A percentile compares a stretch with the other conserved stretches of the same genome.
Conservation (phyloP, 345 rosid species). For the Boechera stricta region DNA sequence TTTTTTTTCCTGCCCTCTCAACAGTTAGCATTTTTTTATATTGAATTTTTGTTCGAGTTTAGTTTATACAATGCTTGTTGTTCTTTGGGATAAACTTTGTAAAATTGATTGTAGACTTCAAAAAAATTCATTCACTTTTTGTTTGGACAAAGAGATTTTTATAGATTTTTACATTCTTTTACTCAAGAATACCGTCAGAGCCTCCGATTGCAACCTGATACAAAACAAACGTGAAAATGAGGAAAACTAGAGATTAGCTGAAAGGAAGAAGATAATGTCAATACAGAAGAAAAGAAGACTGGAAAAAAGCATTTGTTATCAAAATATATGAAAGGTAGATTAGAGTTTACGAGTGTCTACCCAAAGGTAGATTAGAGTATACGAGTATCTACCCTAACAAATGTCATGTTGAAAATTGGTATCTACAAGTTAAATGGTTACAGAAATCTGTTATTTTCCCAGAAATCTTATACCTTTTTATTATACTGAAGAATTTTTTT, state of each 20-base stretch:
- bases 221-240: slow-evolving; percentile 3
- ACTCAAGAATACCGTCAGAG: slow-evolving; percentile 59
- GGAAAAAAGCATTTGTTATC: not conserved
- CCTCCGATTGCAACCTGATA: slow-evolving; percentile 80
- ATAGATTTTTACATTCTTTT: no score
- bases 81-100: no score
- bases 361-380: not conserved
- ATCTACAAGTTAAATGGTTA: not conserved
- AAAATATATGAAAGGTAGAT: not conserved
- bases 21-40: no score
- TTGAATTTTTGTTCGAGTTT: no score
- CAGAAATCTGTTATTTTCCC: not conserved
- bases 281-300: not conserved
- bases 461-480: not conserved
- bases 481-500: not conserved
- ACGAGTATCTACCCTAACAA: not conserved
- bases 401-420: not conserved
- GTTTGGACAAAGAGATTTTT: no score
- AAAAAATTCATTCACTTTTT: no score
- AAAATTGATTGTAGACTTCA: no score
- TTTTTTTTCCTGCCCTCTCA: no score
- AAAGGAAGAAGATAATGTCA: slow-evolving; percentile 11
- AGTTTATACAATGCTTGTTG: no score
- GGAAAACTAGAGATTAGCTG: slow-evolving; percentile 12
- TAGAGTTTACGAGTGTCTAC: not conserved